Evolutionary conservation across 1,139 yeast genomes (phyloP), one percentile per base, ranked within the genome.

Genomic region (Yamadazyma mexicana): DNA sequence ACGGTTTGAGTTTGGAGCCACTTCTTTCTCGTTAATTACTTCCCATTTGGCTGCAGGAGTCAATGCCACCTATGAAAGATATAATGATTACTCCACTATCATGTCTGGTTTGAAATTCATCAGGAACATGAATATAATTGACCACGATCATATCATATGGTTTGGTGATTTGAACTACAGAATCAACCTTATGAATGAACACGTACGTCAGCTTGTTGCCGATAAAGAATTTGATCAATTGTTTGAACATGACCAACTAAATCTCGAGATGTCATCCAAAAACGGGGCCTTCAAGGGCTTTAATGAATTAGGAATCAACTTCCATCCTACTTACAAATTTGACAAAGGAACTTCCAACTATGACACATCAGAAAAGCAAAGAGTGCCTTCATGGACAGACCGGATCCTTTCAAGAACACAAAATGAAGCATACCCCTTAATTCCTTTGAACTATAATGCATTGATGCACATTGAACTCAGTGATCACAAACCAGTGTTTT

Each of bases 321-420:
- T 92, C 55, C 76, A 83, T 36, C 98, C 98, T 9, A 92, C 98
- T 0, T 92, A 92, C 62, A 92, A 92, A 57, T 92, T 85, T 61
- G 96, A 92, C 58, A 88, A 87, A 42, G 95, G 95, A 3, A 87
- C 96, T 0, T 79, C 79, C 37, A 66, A 65, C 5, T 92, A 89
- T 59, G 98, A 92, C 59, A 78, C 95, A 0, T 84, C 95, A 12
- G 98, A 92, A 50, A 92, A 92, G 59, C 85, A 83, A 58, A 75
- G 98, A 49, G 84, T 86, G 18, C 98, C 98, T 1, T 89, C 98
- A 0, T 92, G 98, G 98, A 92, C 98, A 0, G 98, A 92, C 64
- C 69, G 99, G 58, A 80, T 88, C 33, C 72, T 89, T 39, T 86
- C 74, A 55, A 46, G 55, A 45, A 56, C 64, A 39, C 52, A 47